Conservation (phyloP, 768 basidiomycete genomes). For the Russula earlei region DNA sequence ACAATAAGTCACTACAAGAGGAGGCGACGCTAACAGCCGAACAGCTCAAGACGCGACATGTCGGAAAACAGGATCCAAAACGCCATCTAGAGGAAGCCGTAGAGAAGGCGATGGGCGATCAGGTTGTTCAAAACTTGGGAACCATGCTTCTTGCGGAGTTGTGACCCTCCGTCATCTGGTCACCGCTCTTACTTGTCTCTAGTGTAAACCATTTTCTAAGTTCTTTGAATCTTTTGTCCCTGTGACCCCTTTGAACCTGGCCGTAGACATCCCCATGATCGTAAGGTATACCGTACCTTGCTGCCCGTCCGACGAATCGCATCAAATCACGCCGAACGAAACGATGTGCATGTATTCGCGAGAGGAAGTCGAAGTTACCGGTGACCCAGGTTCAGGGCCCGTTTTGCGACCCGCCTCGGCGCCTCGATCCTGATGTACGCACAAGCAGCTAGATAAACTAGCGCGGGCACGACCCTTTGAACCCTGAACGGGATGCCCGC, state of each 20-base stretch:
- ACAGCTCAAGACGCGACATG: conserved; percentile 93
- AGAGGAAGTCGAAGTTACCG: too few species aligned
- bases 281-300: neutral
- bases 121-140: conserved; percentile 90
- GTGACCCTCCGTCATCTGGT: conserved; percentile 30
- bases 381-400: too few species aligned
- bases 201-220: neutral
- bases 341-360: neutral
- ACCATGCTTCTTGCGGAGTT: conserved; percentile 93
- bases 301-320: neutral
- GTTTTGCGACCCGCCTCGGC: too few species aligned
- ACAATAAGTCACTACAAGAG: conserved; percentile 97
- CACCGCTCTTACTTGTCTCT: neutral
- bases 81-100: conserved; percentile 96
- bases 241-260: neutral
- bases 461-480: too few species aligned
- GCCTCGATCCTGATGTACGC: too few species aligned
- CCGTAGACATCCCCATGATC: neutral
- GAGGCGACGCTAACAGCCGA: conserved; percentile 91
- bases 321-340: neutral
- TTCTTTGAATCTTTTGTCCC: neutral
- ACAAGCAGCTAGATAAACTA: too few species aligned
- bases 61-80: conserved; percentile 97
- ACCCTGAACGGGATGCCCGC: too few species aligned
- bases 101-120: conserved; percentile 96